Evolutionary conservation across 768 basidiomycete species (phyloP).

Genomic region (Hypholoma fasciculare): DNA sequence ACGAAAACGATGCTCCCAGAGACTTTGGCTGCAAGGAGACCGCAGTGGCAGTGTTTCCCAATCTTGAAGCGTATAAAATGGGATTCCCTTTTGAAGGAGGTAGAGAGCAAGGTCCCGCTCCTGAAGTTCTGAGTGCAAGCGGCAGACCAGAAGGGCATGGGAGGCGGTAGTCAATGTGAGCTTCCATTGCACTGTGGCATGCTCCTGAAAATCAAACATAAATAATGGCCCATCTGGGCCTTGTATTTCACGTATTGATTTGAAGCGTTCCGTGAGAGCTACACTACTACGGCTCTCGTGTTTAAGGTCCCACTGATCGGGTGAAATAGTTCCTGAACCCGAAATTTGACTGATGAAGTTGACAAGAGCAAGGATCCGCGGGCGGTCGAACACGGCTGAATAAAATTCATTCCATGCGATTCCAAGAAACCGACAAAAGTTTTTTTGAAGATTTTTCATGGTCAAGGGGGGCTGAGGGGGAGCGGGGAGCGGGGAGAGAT

Average conservation of each 20-base stretch:
- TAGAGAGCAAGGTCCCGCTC: background rate
- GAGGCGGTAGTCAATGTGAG: background rate
- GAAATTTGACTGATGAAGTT: background rate
- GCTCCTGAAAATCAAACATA: background rate
- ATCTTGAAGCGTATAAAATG: background rate
- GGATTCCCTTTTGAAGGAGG: background rate
- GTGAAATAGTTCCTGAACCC: background rate
- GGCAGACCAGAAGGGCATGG: background rate
- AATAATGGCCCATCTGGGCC: background rate
- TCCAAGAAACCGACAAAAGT: background rate
- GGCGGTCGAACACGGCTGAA: background rate
- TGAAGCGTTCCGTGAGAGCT: background rate
- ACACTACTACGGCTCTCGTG: background rate
- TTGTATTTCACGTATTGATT: background rate
- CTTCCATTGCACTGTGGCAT: background rate
- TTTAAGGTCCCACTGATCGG: background rate
- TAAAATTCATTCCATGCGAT: background rate
- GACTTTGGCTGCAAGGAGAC: too few relatives aligned
- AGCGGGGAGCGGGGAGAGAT: background rate
- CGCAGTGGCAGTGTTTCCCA: too few relatives aligned
- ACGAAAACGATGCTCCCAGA: background rate
- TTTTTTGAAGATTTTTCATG: background rate
- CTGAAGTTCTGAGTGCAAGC: background rate
- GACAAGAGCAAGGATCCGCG: background rate
- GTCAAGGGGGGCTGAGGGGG: background rate